phyloP scores from a whole-genome alignment of 2,329 filamentous ascomycete genomes.

The Cucurbitaria berberidis region DNA sequence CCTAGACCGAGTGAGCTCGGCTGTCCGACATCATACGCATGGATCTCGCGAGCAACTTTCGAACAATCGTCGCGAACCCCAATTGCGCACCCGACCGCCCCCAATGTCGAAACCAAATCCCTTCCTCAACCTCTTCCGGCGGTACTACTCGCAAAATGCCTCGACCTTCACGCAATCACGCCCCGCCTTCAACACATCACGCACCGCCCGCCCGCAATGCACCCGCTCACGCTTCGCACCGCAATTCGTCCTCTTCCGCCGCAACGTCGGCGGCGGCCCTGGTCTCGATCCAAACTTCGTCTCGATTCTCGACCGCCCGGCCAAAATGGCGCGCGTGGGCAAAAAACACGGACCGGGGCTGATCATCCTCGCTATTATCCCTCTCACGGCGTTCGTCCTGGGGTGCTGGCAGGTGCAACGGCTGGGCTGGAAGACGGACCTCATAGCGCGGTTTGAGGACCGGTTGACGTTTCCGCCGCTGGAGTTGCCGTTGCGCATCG shows the following conservation, averaged over 20 bases:
- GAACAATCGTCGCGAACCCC: slow-evolving; percentile 6
- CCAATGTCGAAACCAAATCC: slow-evolving; percentile 45
- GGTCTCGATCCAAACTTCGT: slow-evolving; percentile 77
- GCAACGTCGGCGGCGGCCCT: slow-evolving; percentile 46
- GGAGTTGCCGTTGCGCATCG: slow-evolving; percentile 81
- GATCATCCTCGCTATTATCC: slow-evolving; percentile 84
- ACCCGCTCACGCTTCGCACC: slow-evolving; percentile 33
- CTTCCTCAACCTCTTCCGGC: slow-evolving; percentile 40
- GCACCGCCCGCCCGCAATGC: slow-evolving; percentile 41
- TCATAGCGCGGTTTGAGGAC: slow-evolving; percentile 92
- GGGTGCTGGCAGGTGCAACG: slow-evolving; percentile 96
- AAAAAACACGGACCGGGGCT: slow-evolving; percentile 80
- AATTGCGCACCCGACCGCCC: slow-evolving; percentile 7
- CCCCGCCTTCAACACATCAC: background rate
- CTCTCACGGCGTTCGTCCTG: slow-evolving; percentile 85
- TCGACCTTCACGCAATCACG: slow-evolving; percentile 5
- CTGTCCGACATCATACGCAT: slow-evolving; percentile 19
- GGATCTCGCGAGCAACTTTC: slow-evolving; percentile 4
- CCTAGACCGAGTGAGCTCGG: slow-evolving; percentile 15
- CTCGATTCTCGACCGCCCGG: slow-evolving; percentile 86
- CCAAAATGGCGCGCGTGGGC: slow-evolving; percentile 76
- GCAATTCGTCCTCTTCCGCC: slow-evolving; percentile 25
- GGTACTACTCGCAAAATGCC: slow-evolving; percentile 31
- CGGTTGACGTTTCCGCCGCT: slow-evolving; percentile 84
- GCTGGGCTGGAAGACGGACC: slow-evolving; percentile 89